Evolutionary conservation across 2,329 filamentous ascomycete genomes (phyloP), one percentile per base, ranked within the genome.

Genomic region (Beauveria bassiana): DNA sequence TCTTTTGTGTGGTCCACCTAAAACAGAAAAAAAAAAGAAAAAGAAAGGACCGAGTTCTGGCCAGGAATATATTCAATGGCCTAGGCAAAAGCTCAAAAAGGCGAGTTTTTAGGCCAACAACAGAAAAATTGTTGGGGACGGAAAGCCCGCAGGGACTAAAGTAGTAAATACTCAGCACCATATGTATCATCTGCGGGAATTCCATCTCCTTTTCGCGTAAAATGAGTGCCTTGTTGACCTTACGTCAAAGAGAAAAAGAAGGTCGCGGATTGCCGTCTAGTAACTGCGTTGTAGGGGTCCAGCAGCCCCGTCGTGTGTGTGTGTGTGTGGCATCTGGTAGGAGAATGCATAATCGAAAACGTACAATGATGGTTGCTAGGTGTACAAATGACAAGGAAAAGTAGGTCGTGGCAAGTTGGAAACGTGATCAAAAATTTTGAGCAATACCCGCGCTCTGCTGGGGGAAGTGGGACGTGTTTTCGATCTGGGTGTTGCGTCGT

Each of bases 391-490:
- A 22, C 46, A 61, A 40, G 43, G 49, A 64, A 65, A 65, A 65
- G 63, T 52, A 31, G 42, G 52, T 66, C 66, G 49, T 64, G 58
- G 40, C 52, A 51, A 42, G 20, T 50, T 46, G 16, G 12, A 42
- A 18, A 50, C 5, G 22, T 31, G 10, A 52, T 73, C 84, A 98
- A 70, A 99, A 99, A 75, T 99, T 99, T 76, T 98, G 95, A 38
- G 95, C 90, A 69, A 99, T 97, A 63, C 95, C 95, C 45, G 91
- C 91, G 69, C 90, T 96, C 78, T 96, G 92, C 71, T 96, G 91
- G 12, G 93, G 93, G 70, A 90, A 96, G 65, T 95, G 90, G 50
- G 90, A 85, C 2, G 91, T 88, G 72, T 89, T 96, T 77, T 98
- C 93, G 70, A 99, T 98, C 64, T 93, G 86, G 14, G 95, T 97